Base-by-base conservation (phyloP, 2,329 filamentous ascomycete species). In the Talaromyces sp. region DNA sequence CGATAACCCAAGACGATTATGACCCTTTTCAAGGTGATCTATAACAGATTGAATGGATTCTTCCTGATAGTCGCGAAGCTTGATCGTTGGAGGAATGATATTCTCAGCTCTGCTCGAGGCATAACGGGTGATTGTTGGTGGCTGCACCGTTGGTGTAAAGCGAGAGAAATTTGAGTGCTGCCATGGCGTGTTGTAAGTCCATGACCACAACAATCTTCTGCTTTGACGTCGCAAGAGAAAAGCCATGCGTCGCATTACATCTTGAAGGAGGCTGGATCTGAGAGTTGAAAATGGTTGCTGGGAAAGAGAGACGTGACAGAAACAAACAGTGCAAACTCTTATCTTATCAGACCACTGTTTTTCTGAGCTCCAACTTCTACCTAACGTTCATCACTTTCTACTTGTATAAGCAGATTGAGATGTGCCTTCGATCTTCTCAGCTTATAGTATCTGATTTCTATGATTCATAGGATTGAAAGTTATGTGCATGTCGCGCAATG, bases 1-100 rank as follows among this genome's bases (percentile, higher is more conserved):
- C 0, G 92, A 96, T 5, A 96, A 82, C 0, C 91, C 91, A 1
- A 96, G 76, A 6, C 92, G 83, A 67, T 89, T 91, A 63, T 92
- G 84, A 0, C 91, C 91, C 35, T 83, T 74, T 2, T 82, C 71
- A 0, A 96, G 71, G 57, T 91, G 84, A 1, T 80, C 74, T 1
- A 96, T 75, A 2, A 96, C 89, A 0, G 91, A 86, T 67, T 89
- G 84, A 61, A 97, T 95, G 68, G 90, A 95, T 80, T 96, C 91
- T 77, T 94, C 87, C 70, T 97, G 92, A 68, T 96, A 97, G 65
- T 88, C 80, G 64, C 91, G 88, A 41, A 96, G 84, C 57, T 81
- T 81, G 56, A 93, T 77, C 40, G 71, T 69, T 13, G 61, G 41
- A 43, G 63, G 58, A 22, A 35, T n/a, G 21, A n/a, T 21, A 56